Evolutionary conservation across 768 basidiomycete genomes (phyloP).

Genomic region (Collybia sp.): DNA sequence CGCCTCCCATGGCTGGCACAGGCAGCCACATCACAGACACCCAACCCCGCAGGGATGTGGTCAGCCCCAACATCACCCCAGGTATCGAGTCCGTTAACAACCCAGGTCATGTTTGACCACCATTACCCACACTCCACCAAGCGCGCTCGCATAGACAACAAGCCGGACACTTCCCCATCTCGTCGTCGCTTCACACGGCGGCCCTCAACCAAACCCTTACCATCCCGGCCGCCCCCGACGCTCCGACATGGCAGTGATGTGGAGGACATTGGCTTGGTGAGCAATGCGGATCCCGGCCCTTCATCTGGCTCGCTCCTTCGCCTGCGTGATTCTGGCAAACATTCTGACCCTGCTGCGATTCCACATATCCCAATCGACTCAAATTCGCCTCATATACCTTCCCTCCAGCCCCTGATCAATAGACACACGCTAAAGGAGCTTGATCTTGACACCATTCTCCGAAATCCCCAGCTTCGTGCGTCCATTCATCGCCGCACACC

Average conservation of each 20-base stretch:
- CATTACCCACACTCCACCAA: conserved; percentile 22
- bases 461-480: conserved; percentile 89
- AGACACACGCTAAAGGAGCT: conserved; percentile 79
- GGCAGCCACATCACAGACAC: background rate
- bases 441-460: conserved; percentile 79
- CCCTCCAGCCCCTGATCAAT: conserved; percentile 74
- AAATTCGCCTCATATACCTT: conserved; percentile 55
- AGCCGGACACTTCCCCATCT: conserved; percentile 11
- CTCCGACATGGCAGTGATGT: conserved; percentile 33
- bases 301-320: conserved; percentile 38
- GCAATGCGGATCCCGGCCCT: conserved; percentile 36
- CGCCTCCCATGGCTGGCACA: conserved; percentile 33
- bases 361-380: conserved; percentile 37
- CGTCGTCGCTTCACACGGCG: conserved; percentile 15
- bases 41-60: conserved; percentile 22
- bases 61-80: conserved; percentile 23
- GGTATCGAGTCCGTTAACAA: conserved; percentile 24
- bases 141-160: conserved; percentile 36
- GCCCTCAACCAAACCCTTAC: conserved; percentile 8
- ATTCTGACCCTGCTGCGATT: conserved; percentile 19
- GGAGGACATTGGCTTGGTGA: conserved; percentile 42
- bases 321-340: conserved; percentile 24
- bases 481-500: conserved; percentile 18
- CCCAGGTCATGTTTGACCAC: conserved; percentile 16
- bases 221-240: conserved; percentile 19